These are phyloP conservation scores for Lizonia empirigonia DNA, from an alignment of 2,329 filamentous ascomycete genomes.

Conservation along the genomic window DNA sequence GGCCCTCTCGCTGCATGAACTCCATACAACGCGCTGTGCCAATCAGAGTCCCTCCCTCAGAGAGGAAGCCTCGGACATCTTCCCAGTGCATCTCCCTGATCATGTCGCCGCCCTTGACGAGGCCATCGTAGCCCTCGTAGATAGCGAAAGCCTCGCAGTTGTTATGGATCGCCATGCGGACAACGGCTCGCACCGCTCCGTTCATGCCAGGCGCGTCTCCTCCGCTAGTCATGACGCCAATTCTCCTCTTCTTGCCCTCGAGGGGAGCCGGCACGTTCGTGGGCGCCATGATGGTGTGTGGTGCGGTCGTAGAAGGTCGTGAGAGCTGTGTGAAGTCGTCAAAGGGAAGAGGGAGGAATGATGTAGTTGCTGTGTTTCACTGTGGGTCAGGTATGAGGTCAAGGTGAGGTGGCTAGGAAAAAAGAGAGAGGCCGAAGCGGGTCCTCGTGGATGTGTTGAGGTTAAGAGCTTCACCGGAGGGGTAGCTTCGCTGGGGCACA, in stretches of 20 bases:
- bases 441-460: conserved; percentile 29
- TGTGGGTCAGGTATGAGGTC: conserved; percentile 35
- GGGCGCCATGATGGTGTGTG: conserved; percentile 34
- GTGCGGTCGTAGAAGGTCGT: conserved; percentile 8
- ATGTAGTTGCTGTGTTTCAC: conserved; percentile 15
- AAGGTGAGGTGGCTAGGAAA: conserved; percentile 27
- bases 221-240: conserved; percentile 92
- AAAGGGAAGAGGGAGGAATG: conserved; percentile 10
- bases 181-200: conserved; percentile 84
- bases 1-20: conserved; percentile 87
- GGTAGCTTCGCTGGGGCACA: conserved; percentile 13
- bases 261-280: conserved; percentile 43
- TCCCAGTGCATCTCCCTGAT: conserved; percentile 91
- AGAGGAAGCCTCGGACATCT: conserved; percentile 91
- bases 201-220: conserved; percentile 97
- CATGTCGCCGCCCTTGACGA: conserved; percentile 86
- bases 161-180: conserved; percentile 87
- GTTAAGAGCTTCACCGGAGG: conserved; percentile 23
- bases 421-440: conserved; percentile 26
- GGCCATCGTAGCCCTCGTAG: conserved; percentile 94
- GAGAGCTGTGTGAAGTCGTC: conserved; percentile 5
- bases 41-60: conserved; percentile 93
- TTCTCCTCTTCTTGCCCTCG: conserved; percentile 63
- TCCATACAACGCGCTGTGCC: conserved; percentile 91
- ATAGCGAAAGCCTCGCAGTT: conserved; percentile 57